Evolutionary conservation across 495 filamentous ascomycete genomes (phyloP), one percentile per base, ranked within the genome.

Genomic region (Podospora appendiculata): DNA sequence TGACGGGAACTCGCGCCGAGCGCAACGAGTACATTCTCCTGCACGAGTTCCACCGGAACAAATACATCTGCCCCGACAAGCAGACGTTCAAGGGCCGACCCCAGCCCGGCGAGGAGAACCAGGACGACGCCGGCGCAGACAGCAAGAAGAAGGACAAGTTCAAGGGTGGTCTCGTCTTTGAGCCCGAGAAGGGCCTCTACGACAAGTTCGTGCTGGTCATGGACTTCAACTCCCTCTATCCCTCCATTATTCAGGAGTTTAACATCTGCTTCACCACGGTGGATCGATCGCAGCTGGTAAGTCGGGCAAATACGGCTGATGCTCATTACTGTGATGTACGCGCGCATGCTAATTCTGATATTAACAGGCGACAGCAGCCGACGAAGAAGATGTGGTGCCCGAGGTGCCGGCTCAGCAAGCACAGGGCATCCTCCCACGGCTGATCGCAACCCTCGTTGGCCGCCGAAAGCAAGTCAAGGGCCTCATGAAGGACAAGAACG

Each of bases 211-310:
- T 98, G 32, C 79, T 98, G 17, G 93, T 98, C 65, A 98, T 98
- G 93, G 93, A 98, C 73, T 98, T 97, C 75, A 98, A 98, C 79
- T 95, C 90, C 68, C 75, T 98, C 59, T 98, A 98, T 61, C 93
- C 93, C 12, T 96, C 90, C 68, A 96, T 98, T 59, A 98, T 98
- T 58, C 94, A 97, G 66, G 94, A 98, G 75, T 97, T 81, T 73
- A 98, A 98, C 66, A 98, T 98, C 61, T 98, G 93, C 73, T 98
- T 98, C 69, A 98, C 93, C 4, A 98, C 93, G 0, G 90, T 97
- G 5, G 89, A 97, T 55, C 76, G 81, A 78, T 59, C 76, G 76
- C 63, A 80, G 82, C 73, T 74, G 79, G 74, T 76, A 64, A 66
- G 72, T 35, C 12, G 58, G 25, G 25, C 25, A 25, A 25, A 25